Base-by-base conservation (phyloP, 2,329 filamentous ascomycete species). In the Hypoxylon rubiginosum region DNA sequence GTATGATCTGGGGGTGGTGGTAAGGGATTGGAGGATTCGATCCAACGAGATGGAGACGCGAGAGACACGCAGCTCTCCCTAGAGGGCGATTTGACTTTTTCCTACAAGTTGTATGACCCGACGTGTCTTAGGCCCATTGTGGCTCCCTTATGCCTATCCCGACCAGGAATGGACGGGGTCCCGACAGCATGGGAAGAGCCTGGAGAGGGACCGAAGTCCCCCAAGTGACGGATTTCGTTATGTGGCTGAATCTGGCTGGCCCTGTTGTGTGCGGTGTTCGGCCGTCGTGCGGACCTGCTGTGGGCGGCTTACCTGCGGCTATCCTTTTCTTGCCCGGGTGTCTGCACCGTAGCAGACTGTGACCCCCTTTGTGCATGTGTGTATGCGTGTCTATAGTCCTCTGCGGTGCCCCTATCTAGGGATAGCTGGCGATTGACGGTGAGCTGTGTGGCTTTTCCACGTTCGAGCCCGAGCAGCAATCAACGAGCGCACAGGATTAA, bases 281-380 rank as follows among this genome's bases (percentile, higher is more conserved):
- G 62, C 52, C 58, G 57, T 66, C 46, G 56, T 70, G 67, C 53
- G 51, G 64, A 58, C 36, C 62, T 71, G 61, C 34, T 61, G 69
- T 68, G 67, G 45, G 69, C 59, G 36, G 57, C 66, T 45, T 54
- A 63, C 64, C 62, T 71, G 69, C 69, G 67, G 69, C 67, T 71
- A 71, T 68, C 69, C 69, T 71, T 69, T 64, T 66, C 62, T 68
- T 64, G 60, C 55, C 53, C 69, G 69, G 69, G 61, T 70, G 67
- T 69, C 64, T 70, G 67, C 67, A 70, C 67, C 58, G 53, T 62
- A 58, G 67, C 53, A 51, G 46, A 57, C 46, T 65, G 65, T 60
- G 60, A 62, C 64, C 65, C 64, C 56, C 34, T 69, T 64, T 64
- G 54, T 21, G 45, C 57, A 62, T 58, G 51, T 67, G n/a, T 54